Conservation (phyloP, 2,329 filamentous ascomycete genomes). For the Colletotrichum lindemuthianum region DNA sequence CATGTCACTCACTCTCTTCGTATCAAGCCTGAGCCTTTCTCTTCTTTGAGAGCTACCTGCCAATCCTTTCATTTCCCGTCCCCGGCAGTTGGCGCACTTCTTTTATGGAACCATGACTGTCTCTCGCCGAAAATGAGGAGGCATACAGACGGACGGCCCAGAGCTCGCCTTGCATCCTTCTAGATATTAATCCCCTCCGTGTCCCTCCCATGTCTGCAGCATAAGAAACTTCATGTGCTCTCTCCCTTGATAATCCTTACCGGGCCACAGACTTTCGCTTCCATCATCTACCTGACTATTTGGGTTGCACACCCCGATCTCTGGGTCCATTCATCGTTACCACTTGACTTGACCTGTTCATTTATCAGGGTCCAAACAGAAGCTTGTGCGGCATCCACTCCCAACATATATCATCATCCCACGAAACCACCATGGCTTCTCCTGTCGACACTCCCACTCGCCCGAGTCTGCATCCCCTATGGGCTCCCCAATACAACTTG, state of each 20-base stretch:
- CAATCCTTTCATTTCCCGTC: slow-evolving; percentile 34
- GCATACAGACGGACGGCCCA: slow-evolving; percentile 6
- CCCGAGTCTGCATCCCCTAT: slow-evolving; percentile 44
- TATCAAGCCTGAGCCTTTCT: slow-evolving; percentile 15
- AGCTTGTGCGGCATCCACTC: slow-evolving; percentile 4
- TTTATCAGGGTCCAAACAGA: slow-evolving; percentile 4
- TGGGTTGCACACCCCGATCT: slow-evolving; percentile 26
- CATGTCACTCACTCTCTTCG: slow-evolving; percentile 17
- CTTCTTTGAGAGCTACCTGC: slow-evolving; percentile 26
- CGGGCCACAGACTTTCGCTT: slow-evolving; percentile 18
- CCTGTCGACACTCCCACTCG: slow-evolving; percentile 30
- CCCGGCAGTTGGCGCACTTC: slow-evolving; percentile 32
- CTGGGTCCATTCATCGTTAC: slow-evolving; percentile 13
- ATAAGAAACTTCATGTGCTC: slow-evolving; percentile 17
- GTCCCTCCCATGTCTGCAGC: slow-evolving; percentile 14
- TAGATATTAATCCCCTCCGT: slow-evolving; percentile 4
- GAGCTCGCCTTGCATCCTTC: neutral
- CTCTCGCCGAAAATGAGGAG: slow-evolving; percentile 4
- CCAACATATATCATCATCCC: slow-evolving; percentile 1
- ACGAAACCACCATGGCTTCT: slow-evolving; percentile 31
- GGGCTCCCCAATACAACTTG: slow-evolving; percentile 44
- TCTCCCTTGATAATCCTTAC: slow-evolving; percentile 24
- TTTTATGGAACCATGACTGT: slow-evolving; percentile 10
- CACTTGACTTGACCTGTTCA: neutral
- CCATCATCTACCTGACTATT: slow-evolving; percentile 14